These are phyloP conservation scores for Gautieria morchelliformis DNA, from an alignment of 768 basidiomycete genomes.

Conservation along the genomic window DNA sequence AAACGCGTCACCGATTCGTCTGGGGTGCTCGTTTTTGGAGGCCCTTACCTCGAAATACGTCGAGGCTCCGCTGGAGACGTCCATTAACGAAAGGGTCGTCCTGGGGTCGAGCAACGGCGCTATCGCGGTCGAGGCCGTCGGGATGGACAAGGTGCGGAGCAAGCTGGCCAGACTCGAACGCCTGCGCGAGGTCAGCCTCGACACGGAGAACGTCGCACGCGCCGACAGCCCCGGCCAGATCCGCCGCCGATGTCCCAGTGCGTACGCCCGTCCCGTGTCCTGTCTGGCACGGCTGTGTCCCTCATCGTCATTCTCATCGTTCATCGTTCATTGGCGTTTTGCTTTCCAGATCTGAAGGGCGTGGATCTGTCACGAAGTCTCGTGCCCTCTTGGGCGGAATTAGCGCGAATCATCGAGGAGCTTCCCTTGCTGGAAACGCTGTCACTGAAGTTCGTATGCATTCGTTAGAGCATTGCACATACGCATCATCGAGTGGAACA, in stretches of 20 bases:
- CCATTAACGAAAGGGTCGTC: slow-evolving; percentile 51
- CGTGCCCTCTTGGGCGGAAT: slow-evolving; percentile 56
- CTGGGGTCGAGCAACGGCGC: slow-evolving; percentile 76
- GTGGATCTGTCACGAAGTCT: slow-evolving; percentile 77
- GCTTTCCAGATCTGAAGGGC: slow-evolving; percentile 57
- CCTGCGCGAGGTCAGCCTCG: slow-evolving; percentile 74
- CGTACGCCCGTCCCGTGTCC: slow-evolving; percentile 26
- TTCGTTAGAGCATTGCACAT: slow-evolving; percentile 8
- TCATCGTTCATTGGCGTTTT: background rate
- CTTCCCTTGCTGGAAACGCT: slow-evolving; percentile 56
- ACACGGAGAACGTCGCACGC: slow-evolving; percentile 47
- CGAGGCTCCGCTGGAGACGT: slow-evolving; percentile 44
- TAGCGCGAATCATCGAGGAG: slow-evolving; percentile 53
- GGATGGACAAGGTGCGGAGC: slow-evolving; percentile 65
- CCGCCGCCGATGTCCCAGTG: slow-evolving; percentile 55
- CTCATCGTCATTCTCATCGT: too few relatives aligned
- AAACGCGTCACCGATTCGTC: slow-evolving; percentile 40
- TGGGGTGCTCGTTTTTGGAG: slow-evolving; percentile 62
- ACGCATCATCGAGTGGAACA: slow-evolving; percentile 11
- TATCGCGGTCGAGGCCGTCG: slow-evolving; percentile 81
- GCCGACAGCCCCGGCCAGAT: slow-evolving; percentile 45
- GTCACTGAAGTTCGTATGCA: slow-evolving; percentile 60
- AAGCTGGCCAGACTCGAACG: slow-evolving; percentile 57
- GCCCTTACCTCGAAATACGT: slow-evolving; percentile 76
- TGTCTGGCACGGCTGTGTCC: slow-evolving; percentile 3